Base-by-base conservation (phyloP, 306 rosid genomes). In the Hippophae gyantsensis region DNA sequence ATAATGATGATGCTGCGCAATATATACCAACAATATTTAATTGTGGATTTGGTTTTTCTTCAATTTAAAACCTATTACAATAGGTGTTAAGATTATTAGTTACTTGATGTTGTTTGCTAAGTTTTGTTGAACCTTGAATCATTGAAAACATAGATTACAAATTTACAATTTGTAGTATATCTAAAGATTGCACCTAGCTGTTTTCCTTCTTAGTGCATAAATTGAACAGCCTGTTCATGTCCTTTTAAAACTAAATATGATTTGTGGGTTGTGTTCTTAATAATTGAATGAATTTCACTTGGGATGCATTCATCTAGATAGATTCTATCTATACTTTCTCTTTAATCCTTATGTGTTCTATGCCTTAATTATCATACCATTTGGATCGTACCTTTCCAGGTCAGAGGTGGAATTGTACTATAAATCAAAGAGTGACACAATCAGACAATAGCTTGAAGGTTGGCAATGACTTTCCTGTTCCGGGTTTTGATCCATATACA, bases 401-500 rank as follows among this genome's bases (percentile, higher is more conserved):
- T 7, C 14, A n/a, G 26, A 45, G 41, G 38, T 48, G 52, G 46
- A 42, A 47, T 62, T 78, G 79, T 44, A 23, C 41, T 25, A 10
- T 78, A 40, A 66, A 43, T 56, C 81, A 76, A 50, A 75, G 56
- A 62, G 79, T 76, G 54, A 65, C 69, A 45, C 74, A 79, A 42
- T 56, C 68, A 50, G 79, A 79, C 65, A 79, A 79, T 44, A 65
- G 43, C 56, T 63, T 79, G 56, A 43, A 60, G 38, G 58, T 71
- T 56, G 83, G 83, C 57, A 74, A 74, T 56, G 42, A 49, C 56
- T 78, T 78, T 52, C 83, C 83, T 27, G 32, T 50, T 9, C 43
- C 27, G 48, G 61, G 57, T 57, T 72, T 75, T 61, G 40, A 42
- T 41, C 43, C 77, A 52, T 71, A 70, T 57, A 32, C 43, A 5